Evolutionary conservation across 1,139 yeast genomes (phyloP).

Genomic region (Groenewaldozyma auringiensis): DNA sequence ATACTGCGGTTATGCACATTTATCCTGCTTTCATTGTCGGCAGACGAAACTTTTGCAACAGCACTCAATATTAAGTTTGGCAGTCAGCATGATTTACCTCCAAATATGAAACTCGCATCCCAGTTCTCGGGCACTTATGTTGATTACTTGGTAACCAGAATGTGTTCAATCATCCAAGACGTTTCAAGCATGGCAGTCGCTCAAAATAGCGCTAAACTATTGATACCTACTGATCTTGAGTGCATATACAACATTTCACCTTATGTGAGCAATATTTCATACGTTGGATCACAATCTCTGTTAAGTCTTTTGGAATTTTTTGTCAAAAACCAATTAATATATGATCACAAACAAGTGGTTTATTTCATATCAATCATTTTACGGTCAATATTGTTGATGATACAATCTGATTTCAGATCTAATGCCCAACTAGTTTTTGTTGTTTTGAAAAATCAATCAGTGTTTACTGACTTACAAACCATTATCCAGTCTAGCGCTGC

Average conservation of each 20-base stretch:
- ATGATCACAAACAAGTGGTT: conserved; percentile 21
- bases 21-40: conserved; percentile 52
- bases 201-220: neutral
- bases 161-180: conserved; percentile 20
- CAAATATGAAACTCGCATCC: conserved; percentile 23
- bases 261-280: conserved; percentile 36
- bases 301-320: conserved; percentile 40
- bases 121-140: conserved; percentile 28
- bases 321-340: neutral
- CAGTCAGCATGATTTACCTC: conserved; percentile 26
- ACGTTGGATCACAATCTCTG: conserved; percentile 50
- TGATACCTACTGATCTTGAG: conserved; percentile 27
- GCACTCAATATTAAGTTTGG: conserved; percentile 24
- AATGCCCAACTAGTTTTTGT: conserved; percentile 28
- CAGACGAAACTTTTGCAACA: conserved; percentile 35
- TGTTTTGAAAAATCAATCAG: conserved; percentile 25
- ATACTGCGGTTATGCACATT: conserved; percentile 54
- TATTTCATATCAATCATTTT: conserved; percentile 35
- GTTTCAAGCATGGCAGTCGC: conserved; percentile 9
- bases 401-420: conserved; percentile 25
- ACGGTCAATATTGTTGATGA: conserved; percentile 22
- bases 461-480: conserved; percentile 18
- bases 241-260: conserved; percentile 31
- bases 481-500: conserved; percentile 6
- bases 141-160: conserved; percentile 28